Conservation (phyloP, 2,329 filamentous ascomycete species). For the Magnaporthales sp. region DNA sequence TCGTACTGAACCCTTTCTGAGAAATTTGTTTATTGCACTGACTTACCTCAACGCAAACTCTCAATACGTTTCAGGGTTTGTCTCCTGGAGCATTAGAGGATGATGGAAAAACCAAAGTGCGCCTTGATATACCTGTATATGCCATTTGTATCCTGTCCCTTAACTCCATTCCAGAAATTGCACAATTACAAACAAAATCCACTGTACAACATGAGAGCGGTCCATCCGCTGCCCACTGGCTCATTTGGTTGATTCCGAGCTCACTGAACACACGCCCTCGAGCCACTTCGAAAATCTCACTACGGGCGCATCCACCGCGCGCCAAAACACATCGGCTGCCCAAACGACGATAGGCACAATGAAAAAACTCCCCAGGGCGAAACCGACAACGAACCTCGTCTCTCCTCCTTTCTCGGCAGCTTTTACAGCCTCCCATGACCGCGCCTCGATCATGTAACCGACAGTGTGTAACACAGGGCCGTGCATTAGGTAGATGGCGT, state of each 20-base stretch:
- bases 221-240: not conserved
- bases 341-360: slow-evolving; percentile 51
- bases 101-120: not conserved
- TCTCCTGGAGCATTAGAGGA: not conserved
- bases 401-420: slow-evolving; percentile 33
- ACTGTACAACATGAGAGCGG: not conserved
- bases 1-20: too few species aligned
- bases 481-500: slow-evolving; percentile 55
- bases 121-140: not conserved
- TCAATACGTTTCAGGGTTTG: not conserved
- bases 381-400: slow-evolving; percentile 34
- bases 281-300: slow-evolving; percentile 49
- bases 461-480: slow-evolving; percentile 50
- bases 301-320: slow-evolving; percentile 48
- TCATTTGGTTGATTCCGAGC: not conserved
- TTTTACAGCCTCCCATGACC: slow-evolving; percentile 32
- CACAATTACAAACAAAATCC: not conserved
- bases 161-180: not conserved
- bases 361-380: slow-evolving; percentile 52
- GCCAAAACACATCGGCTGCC: slow-evolving; percentile 47
- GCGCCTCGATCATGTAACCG: slow-evolving; percentile 38
- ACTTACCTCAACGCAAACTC: not conserved
- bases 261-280: not conserved
- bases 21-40: not conserved
- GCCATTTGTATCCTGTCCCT: not conserved